A percentile compares a stretch with the other conserved stretches of the same genome.
phyloP scores from a whole-genome alignment of 495 filamentous ascomycete species.

The Penicillium nucicola region DNA sequence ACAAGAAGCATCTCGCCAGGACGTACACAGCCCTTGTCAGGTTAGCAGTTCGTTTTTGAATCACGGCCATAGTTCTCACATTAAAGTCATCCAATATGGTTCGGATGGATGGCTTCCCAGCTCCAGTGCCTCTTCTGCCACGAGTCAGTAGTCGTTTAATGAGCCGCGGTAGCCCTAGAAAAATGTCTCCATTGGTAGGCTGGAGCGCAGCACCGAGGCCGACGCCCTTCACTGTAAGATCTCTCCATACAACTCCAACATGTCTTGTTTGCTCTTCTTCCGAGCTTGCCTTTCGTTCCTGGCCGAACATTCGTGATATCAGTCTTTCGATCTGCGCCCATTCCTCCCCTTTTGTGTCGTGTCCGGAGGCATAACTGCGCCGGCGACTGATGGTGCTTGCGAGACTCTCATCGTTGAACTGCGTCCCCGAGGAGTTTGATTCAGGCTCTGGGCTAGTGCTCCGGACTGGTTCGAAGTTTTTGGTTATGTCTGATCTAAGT shows the following conservation, averaged over 20 bases:
- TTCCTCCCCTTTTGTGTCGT: conserved; percentile 43
- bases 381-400: conserved; percentile 49
- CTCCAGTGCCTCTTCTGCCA: conserved; percentile 37
- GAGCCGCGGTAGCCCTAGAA: conserved; percentile 53
- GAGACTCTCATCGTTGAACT: conserved; percentile 48
- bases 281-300: conserved; percentile 55
- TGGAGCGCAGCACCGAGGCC: conserved; percentile 66
- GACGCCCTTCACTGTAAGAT: conserved; percentile 63
- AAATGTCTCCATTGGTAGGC: conserved; percentile 61
- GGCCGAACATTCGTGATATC: conserved; percentile 65
- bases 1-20: conserved; percentile 58
- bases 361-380: conserved; percentile 35
- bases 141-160: conserved; percentile 46
- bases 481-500: not conserved
- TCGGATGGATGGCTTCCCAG: conserved; percentile 50
- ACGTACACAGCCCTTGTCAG: conserved; percentile 40
- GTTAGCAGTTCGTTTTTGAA: conserved; percentile 35
- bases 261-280: conserved; percentile 63
- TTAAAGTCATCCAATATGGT: conserved; percentile 65
- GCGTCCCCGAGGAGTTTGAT: not conserved
- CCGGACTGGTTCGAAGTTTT: conserved; percentile 3
- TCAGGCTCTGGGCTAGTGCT: not conserved
- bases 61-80: conserved; percentile 33
- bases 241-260: conserved; percentile 57
- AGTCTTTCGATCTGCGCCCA: conserved; percentile 56